Evolutionary conservation across 345 rosid species (phyloP), one percentile per base, ranked within the genome.

Genomic region (Syzygium oleosum): DNA sequence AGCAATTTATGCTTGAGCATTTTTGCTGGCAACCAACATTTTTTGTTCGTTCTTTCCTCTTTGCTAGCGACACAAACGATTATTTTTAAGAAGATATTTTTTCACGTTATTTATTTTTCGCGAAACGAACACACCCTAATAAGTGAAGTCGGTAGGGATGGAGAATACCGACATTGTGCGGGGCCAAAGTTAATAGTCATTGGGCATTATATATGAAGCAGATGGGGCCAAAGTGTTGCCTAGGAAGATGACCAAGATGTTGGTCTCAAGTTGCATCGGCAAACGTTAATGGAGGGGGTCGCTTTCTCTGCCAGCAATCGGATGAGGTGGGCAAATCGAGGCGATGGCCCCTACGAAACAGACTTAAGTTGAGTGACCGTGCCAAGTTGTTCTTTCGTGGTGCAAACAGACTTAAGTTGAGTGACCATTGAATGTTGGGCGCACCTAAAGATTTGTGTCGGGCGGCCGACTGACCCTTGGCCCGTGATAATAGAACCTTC

Each of bases 11-110:
- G 6, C 14, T 13, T 13, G n/a, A 61, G 12, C 7, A n/a, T n/a
- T n/a, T n/a, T 14, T 13, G 0, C 0, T 0, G 73, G n/a, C 19
- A 12, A 1, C 0, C 0, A 0, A 43, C 46, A 43, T 43, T 43
- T 43, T 43, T 43, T 15, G 1, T 6, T 61, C 9, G 1, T 61
- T 61, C 29, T 29, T 61, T 58, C 68, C 12, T n/a, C 13, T 27
- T 27, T 13, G 27, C 1, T 12, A 12, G 17, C 17, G 6, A 15
- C 6, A 52, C 17, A 15, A 52, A 4, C 17, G 17, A 61, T 61
- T n/a, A n/a, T 61, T 13, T 13, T 6, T n/a, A n/a, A 61, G 4
- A 61, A 61, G 12, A n/a, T 6, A 61, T 15, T 61, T 6, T 13
- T 27, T 61, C 16, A 7, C n/a, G 13, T 15, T 3, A 13, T n/a